Percentiles rank a stretch among this genome's conserved stretches.
Conservation (phyloP, 2,329 filamentous ascomycete species). For the Tolypocladium ovalisporum region DNA sequence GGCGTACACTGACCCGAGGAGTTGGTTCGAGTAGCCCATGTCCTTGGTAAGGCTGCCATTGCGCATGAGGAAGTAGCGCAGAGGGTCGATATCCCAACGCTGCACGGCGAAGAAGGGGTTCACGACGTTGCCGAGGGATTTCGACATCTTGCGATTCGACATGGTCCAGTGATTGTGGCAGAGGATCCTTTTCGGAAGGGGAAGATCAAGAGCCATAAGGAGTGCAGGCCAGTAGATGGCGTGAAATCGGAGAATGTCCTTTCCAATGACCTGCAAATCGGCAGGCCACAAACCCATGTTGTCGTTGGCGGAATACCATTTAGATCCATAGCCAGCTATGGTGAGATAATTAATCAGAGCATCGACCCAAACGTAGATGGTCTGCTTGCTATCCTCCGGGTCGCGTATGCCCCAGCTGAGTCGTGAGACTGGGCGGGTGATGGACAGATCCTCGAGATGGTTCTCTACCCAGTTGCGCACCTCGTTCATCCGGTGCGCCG, state of each 20-base stretch:
- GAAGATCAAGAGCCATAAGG: constrained; percentile 75
- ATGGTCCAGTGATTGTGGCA: constrained; percentile 96
- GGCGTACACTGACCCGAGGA: constrained; percentile 66
- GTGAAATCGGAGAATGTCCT: constrained; percentile 94
- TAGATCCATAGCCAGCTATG: constrained; percentile 59
- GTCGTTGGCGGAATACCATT: constrained; percentile 55
- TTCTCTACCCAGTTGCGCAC: constrained; percentile 66
- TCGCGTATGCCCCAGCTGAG: constrained; percentile 84
- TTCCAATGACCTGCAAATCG: constrained; percentile 85
- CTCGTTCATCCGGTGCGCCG: constrained; percentile 61
- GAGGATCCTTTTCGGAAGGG: constrained; percentile 67
- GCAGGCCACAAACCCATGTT: constrained; percentile 69
- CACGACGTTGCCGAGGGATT: constrained; percentile 88
- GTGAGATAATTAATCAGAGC: constrained; percentile 91
- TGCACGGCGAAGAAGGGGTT: constrained; percentile 88
- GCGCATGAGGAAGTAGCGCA: constrained; percentile 81
- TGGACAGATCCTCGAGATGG: constrained; percentile 76
- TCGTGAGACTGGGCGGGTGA: constrained; percentile 70
- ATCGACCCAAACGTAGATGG: constrained; percentile 97
- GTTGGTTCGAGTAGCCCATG: constrained; percentile 71
- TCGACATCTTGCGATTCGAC: constrained; percentile 88
- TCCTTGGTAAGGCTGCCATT: constrained; percentile 71
- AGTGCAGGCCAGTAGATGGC: constrained; percentile 98
- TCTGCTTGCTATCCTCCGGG: constrained; percentile 73
- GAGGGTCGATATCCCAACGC: constrained; percentile 73